Base-by-base conservation (phyloP, 164 flowering plant species). In the Protea cynaroides region DNA sequence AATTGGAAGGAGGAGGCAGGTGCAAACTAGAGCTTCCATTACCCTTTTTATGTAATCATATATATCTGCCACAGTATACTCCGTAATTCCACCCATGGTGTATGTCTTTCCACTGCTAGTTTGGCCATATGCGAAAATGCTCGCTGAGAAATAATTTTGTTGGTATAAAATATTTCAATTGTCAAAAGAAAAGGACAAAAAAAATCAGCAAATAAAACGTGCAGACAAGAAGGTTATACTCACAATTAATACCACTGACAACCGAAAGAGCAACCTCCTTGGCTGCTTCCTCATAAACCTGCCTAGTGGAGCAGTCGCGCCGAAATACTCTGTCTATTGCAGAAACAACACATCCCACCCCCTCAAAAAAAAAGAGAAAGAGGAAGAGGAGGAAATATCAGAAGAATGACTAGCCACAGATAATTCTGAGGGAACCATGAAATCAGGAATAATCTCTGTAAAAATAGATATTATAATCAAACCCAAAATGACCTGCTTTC, bases 31-130 rank as follows among this genome's bases (percentile, higher is more conserved):
- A 24, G 18, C 24, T 46, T 37, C 46, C 8, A 10, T 69, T 74
- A 94, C 99, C 86, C 58, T 80, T 19, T 79, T 74, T 22, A 89
- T 80, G 72, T 89, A 82, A 55, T 79, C 76, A 76, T 79, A 94
- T 59, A 94, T 83, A 75, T 94, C 99, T 29, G 79, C 78, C 1
- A 94, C 69, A 12, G 96, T 78, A 65, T 67, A 73, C 64, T 88
- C 86, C 8, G 96, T 89, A 46, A 94, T 77, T 52, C 99, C 99
- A 67, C 67, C 64, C 96, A 94, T 94, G 18, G 99, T 94, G 80
- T 83, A 94, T 50, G 99, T 94, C 78, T 94, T 94, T 58, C 99
- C 99, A 64, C 99, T 94, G 82, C 97, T 89, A 58, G 99, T 94
- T 74, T 91, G 99, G 29, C 99, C 99, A 75, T 94, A 94, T 8